A percentile compares a stretch with the other conserved stretches of the same genome.
Conservation (phyloP, 495 filamentous ascomycete genomes). For the Xylaria intraflava region DNA sequence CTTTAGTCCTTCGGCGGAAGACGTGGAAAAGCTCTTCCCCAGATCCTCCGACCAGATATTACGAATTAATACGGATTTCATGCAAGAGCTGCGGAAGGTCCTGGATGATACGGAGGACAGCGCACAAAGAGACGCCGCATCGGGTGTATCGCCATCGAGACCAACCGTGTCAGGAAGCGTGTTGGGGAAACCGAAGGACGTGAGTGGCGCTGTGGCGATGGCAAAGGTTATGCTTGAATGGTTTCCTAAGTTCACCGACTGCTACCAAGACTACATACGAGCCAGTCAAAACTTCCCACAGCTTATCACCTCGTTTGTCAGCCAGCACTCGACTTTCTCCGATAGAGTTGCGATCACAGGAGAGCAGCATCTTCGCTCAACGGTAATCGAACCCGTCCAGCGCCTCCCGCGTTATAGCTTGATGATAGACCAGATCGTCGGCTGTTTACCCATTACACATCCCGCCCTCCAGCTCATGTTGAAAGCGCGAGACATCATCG, state of each 20-base stretch:
- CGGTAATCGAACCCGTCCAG: conserved; percentile 94
- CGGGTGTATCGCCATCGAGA: conserved; percentile 25
- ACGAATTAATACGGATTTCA: conserved; percentile 69
- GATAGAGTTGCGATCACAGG: conserved; percentile 73
- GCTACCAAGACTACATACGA: conserved; percentile 85
- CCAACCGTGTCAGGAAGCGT: conserved; percentile 44
- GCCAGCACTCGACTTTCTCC: conserved; percentile 73
- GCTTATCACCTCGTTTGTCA: conserved; percentile 65
- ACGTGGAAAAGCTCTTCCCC: conserved; percentile 73
- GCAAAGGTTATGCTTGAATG: conserved; percentile 74
- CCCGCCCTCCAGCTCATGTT: conserved; percentile 72
- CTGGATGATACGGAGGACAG: conserved; percentile 80
- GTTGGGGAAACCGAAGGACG: conserved; percentile 50
- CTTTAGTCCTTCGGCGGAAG: conserved; percentile 64
- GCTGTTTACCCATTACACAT: conserved; percentile 74
- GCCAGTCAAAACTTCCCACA: conserved; percentile 78
- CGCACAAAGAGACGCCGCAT: conserved; percentile 60
- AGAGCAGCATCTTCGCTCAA: conserved; percentile 85
- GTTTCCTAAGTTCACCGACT: conserved; percentile 83
- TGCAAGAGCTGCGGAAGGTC: conserved; percentile 63
- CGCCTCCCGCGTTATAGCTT: conserved; percentile 90
- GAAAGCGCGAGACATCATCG: conserved; percentile 82
- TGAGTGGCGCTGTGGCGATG: conserved; percentile 66
- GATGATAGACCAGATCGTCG: conserved; percentile 90
- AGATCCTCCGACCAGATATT: conserved; percentile 69